A percentile compares a stretch with the other conserved stretches of the same genome.
phyloP scores from a whole-genome alignment of 116 monocot genomes.

The Zostera marina region DNA sequence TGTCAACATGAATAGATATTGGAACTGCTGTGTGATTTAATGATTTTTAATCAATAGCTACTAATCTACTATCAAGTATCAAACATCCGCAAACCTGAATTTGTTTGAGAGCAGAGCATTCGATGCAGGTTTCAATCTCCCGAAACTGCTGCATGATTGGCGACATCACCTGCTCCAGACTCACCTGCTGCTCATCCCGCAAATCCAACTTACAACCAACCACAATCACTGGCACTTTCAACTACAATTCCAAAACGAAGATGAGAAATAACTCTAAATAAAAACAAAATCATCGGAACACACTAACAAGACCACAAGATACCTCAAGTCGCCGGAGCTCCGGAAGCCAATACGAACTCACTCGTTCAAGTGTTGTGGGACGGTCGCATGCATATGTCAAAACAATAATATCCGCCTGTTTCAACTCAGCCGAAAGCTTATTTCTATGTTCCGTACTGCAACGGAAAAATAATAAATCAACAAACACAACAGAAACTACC shows the following conservation, averaged over 20 bases:
- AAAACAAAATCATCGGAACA: background rate
- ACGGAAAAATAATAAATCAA: background rate
- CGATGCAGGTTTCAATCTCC: constrained; percentile 97
- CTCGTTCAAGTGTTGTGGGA: constrained; percentile 68
- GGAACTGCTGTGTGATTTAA: too few species aligned
- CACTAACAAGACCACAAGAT: constrained; percentile 2
- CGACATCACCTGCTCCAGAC: constrained; percentile 88
- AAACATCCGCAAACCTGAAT: constrained; percentile 45
- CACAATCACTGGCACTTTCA: constrained; percentile 84
- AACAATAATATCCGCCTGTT: constrained; percentile 70
- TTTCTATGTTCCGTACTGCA: constrained; percentile 52
- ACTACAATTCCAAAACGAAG: constrained; percentile 12
- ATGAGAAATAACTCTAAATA: constrained; percentile 1
- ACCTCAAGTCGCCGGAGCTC: constrained; percentile 77
- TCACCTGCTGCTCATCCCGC: constrained; percentile 68
- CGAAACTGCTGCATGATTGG: constrained; percentile 98
- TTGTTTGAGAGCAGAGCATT: constrained; percentile 91
- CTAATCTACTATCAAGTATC: too few species aligned
- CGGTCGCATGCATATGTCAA: constrained; percentile 90
- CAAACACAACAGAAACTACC: background rate
- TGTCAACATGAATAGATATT: too few species aligned
- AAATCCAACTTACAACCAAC: constrained; percentile 94
- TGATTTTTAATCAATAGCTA: too few species aligned
- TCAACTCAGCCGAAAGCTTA: constrained; percentile 51
- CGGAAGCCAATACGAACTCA: constrained; percentile 89